Evolutionary conservation across 2,329 filamentous ascomycete genomes (phyloP), one percentile per base, ranked within the genome.

Genomic region (Proliferodiscus dingleyae): DNA sequence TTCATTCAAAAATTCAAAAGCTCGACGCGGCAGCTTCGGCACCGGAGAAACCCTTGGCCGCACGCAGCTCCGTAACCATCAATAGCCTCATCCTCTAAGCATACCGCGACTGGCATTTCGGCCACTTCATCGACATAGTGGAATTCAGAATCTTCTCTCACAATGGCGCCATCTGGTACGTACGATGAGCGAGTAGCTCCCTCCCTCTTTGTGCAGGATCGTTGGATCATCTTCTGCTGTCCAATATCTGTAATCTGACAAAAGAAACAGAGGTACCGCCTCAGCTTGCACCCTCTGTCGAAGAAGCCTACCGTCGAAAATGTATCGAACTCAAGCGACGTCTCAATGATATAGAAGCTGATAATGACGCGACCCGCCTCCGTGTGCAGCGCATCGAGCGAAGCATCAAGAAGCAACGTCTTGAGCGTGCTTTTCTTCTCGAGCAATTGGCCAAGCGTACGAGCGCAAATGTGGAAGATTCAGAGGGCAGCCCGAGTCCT

Each of bases 271-370:
- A 61, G 65, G 69, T 78, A 44, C 79, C 79, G 23, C 78, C 80
- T 13, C 68, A 79, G 32, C 73, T 85, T 3, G 89, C 91, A 16
- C 91, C 93, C 13, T 95, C 89, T 13, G 89, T 97, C 52, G 91
- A 98, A 68, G 85, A 91, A 65, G 90, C 91, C 41, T 98, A 97
- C 69, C 89, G 93, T 61, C 81, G 88, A 54, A 97, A 98, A 80
- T 97, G 91, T 67, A 89, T 96, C 64, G 87, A 94, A 59, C 79
- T 98, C 18, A 94, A 94, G 70, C 86, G 88, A 59, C 86, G 93
- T 50, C 87, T 93, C 53, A 86, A 83, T 64, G 90, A 96, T 65
- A 88, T 97, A 59, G 90, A 97, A 65, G 83, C 89, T 49, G 85
- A 89, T 62, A 96, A 96, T 66, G 89, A 95, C 59, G 79, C 86